Evolutionary conservation across 202 grass and related monocot species (phyloP), one percentile per base, ranked within the genome.

Genomic region (Bolboschoenoplectus hybrid): DNA sequence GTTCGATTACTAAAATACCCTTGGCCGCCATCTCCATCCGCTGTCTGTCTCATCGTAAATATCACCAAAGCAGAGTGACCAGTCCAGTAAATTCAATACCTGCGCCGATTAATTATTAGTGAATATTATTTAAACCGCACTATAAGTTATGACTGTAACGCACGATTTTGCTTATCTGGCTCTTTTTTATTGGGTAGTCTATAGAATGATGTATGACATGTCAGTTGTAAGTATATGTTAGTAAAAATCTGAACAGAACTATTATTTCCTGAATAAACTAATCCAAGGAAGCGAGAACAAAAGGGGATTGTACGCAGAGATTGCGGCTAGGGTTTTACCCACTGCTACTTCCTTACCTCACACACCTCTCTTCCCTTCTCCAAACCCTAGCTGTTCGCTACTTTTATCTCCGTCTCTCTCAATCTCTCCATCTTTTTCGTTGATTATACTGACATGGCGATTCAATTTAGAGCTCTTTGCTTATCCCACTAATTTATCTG

Each of bases 401-500:
- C 3, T 41, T 45, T 44, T 17, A 26, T 34, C n/a, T 57, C 51
- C 8, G 3, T 67, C 63, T 32, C 47, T 65, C 17, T 78, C 47
- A 20, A 11, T 53, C 44, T 52, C 35, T 41, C 17, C 19, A 9
- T 51, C 7, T 53, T 7, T 79, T 16, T 60, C 16, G 3, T 80
- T 43, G 49, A 80, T 68, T 86, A 20, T 34, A 56, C 16, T 4
- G 44, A 66, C 71, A 94, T 98, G 91, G 91, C 62, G 85, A 92
- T 88, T 81, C 43, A 83, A 16, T 78, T 45, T 45, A 51, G 62
- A 60, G 70, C 26, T 61, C 3, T 71, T 17, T 82, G 52, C 32
- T 85, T 81, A 51, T 69, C 7, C 4, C n/a, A 45, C 64, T 86
- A 74, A 76, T 74, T 41, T 85, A 52, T 73, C 87, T 84, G 85